Evolutionary conservation across 1,284 basidiomycete genomes (phyloP).

Genomic region (Cystobasidium pallidum): DNA sequence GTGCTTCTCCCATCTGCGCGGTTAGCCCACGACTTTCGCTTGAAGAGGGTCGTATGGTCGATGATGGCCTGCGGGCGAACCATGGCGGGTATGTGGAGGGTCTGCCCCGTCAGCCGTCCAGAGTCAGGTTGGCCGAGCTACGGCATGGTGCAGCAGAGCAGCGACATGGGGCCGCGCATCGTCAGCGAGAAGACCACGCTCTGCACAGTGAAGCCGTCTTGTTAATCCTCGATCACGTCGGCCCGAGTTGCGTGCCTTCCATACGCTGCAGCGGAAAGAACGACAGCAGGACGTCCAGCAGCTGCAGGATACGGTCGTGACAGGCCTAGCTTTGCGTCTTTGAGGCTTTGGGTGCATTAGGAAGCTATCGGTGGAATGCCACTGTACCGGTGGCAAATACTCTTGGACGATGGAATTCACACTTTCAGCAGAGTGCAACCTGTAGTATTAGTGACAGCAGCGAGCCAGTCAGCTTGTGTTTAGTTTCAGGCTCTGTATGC

Average conservation of each 20-base stretch:
- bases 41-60: conserved; percentile 12
- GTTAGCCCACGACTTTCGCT: not conserved
- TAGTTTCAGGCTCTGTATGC: too few species aligned
- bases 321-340: not conserved
- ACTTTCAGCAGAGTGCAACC: too few species aligned
- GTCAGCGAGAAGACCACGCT: not conserved
- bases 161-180: too few species aligned
- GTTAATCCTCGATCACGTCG: conserved; percentile 16
- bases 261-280: not conserved
- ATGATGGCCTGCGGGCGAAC: conserved; percentile 9
- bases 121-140: not conserved
- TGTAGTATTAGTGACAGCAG: too few species aligned
- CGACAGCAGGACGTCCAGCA: not conserved
- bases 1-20: conserved; percentile 13
- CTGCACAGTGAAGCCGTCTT: not conserved
- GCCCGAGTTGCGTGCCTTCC: too few species aligned
- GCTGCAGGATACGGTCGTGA: not conserved
- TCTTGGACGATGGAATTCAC: too few species aligned
- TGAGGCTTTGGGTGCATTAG: too few species aligned
- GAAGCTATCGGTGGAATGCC: too few species aligned
- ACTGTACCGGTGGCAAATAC: too few species aligned
- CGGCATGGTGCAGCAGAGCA: not conserved
- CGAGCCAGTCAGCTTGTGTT: too few species aligned
- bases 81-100: not conserved
- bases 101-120: not conserved